These are phyloP conservation scores for Botrytis fragariae DNA, from an alignment of 2,329 filamentous ascomycete genomes.

Conservation along the genomic window DNA sequence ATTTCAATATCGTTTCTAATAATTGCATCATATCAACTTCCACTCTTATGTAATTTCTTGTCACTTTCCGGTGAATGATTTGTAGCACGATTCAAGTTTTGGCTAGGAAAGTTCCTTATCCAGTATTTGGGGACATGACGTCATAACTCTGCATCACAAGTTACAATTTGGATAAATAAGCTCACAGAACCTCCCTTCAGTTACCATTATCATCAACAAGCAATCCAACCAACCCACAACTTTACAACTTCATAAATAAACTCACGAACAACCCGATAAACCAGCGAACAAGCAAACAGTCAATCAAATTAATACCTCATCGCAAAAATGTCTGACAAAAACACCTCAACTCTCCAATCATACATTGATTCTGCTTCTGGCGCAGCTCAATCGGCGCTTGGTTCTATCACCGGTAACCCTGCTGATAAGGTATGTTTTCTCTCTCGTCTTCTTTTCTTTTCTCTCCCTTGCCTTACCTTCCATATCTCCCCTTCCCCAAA, in stretches of 20 bases:
- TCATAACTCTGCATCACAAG: neutral
- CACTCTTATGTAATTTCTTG: no score
- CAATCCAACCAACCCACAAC: no score
- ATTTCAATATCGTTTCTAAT: no score
- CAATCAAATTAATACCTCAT: conserved; percentile 14
- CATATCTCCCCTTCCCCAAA: neutral
- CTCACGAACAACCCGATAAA: neutral
- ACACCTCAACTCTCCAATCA: conserved; percentile 72
- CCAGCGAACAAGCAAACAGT: conserved; percentile 8
- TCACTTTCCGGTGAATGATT: neutral
- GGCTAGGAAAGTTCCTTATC: neutral
- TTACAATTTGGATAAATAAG: neutral
- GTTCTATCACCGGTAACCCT: conserved; percentile 69
- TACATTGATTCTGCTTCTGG: conserved; percentile 72
- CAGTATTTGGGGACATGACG: neutral
- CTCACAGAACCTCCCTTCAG: neutral
- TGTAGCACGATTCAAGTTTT: neutral
- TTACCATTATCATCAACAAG: neutral
- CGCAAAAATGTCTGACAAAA: conserved; percentile 49
- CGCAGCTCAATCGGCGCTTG: conserved; percentile 68
- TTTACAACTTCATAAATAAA: no score
- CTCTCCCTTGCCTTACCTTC: neutral
- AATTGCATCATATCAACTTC: no score
- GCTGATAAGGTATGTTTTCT: conserved; percentile 56
- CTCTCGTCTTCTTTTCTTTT: neutral